Evolutionary conservation across 176 grass and related monocot genomes (phyloP).

Genomic region (Triticum turgidum): DNA sequence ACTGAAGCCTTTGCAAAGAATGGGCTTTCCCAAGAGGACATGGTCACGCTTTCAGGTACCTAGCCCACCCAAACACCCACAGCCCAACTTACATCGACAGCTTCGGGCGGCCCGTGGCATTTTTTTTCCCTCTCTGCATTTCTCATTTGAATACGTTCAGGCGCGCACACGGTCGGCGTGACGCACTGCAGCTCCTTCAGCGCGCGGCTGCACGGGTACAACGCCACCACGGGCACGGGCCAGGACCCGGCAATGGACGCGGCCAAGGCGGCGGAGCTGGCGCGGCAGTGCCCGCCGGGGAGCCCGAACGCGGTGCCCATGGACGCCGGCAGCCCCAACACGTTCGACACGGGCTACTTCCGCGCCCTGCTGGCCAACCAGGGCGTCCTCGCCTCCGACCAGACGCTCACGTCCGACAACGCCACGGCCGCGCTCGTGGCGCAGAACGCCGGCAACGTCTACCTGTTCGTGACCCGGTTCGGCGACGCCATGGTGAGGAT

Average conservation of each 20-base stretch:
- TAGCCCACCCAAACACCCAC: neutral
- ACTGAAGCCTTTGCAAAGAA: constrained; percentile 39
- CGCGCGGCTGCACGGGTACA: constrained; percentile 43
- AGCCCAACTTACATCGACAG: neutral
- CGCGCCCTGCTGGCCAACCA: constrained; percentile 30
- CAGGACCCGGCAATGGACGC: constrained; percentile 45
- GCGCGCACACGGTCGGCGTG: constrained; percentile 54
- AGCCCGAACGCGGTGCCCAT: constrained; percentile 30
- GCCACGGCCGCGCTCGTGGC: constrained; percentile 44
- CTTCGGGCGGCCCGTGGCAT: neutral
- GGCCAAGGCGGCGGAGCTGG: constrained; percentile 28
- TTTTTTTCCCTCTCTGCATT: neutral
- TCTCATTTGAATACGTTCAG: neutral
- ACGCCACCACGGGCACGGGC: constrained; percentile 4
- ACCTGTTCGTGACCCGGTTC: constrained; percentile 45
- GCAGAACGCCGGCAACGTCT: constrained; percentile 44
- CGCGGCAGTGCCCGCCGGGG: constrained; percentile 30
- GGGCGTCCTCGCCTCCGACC: constrained; percentile 65
- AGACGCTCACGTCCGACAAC: constrained; percentile 37
- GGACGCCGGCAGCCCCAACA: constrained; percentile 43
- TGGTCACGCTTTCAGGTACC: constrained; percentile 67
- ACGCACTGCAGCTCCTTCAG: constrained; percentile 63
- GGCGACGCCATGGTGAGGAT: constrained; percentile 60
- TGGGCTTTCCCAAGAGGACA: constrained; percentile 60
- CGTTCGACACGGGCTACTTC: constrained; percentile 50